phyloP scores from a whole-genome alignment of 495 filamentous ascomycete genomes.

The Parathielavia hyrcaniae region DNA sequence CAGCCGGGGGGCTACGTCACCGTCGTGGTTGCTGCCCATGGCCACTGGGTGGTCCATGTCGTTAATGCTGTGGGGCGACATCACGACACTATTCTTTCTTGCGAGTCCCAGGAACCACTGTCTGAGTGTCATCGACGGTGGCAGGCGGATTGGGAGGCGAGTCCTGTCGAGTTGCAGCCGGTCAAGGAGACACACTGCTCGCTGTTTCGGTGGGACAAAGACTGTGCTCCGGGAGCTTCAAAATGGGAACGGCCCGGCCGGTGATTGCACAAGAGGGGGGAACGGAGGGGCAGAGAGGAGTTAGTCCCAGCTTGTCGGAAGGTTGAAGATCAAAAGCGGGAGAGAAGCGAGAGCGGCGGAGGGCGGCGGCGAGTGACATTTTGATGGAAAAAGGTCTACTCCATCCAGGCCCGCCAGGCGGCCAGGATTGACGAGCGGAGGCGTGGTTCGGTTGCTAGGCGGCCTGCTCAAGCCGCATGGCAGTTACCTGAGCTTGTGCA shows the following conservation, averaged over 20 bases:
- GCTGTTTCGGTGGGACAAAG: neutral
- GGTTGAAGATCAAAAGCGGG: neutral
- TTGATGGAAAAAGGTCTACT: slow-evolving; percentile 15
- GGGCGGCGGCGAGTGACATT: slow-evolving; percentile 15
- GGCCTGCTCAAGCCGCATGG: too few species aligned
- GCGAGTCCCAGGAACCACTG: neutral
- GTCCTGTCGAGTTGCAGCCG: neutral
- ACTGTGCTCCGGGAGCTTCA: neutral
- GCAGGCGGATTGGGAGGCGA: too few species aligned
- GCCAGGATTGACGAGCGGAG: neutral
- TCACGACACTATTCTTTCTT: slow-evolving; percentile 7
- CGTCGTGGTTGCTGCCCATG: slow-evolving; percentile 9
- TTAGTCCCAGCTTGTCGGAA: neutral
- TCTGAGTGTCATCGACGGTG: neutral
- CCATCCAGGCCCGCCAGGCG: neutral
- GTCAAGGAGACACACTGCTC: neutral
- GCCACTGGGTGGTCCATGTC: slow-evolving; percentile 16
- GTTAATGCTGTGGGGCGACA: slow-evolving; percentile 29
- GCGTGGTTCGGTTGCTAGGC: neutral
- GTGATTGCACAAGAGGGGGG: neutral
- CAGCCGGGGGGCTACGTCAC: slow-evolving; percentile 7
- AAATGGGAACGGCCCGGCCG: neutral
- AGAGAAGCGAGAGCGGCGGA: slow-evolving; percentile 1
- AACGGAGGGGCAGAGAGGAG: slow-evolving; percentile 3
- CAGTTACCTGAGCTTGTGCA: neutral